These are phyloP conservation scores for Yamadazyma pseudoaaseri DNA, from an alignment of 1,139 yeast species.

Conservation along the genomic window DNA sequence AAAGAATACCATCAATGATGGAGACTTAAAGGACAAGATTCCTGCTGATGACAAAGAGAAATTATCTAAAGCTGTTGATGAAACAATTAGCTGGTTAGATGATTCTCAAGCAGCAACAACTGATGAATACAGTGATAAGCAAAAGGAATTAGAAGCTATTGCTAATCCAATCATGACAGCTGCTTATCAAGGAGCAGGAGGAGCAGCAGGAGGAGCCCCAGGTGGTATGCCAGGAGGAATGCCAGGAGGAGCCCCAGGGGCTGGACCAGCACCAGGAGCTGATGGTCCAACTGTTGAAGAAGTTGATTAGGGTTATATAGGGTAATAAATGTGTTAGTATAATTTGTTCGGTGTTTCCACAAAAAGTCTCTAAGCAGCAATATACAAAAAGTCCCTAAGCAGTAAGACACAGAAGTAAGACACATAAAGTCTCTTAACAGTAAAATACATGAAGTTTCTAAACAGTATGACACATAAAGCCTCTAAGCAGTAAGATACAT, in stretches of 20 bases:
- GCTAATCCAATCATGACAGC: slow-evolving; percentile 68
- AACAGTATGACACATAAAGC: too few species aligned
- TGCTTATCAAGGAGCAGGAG: slow-evolving; percentile 60
- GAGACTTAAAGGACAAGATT: slow-evolving; percentile 52
- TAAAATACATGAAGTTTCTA: too few species aligned
- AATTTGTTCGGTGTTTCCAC: too few species aligned
- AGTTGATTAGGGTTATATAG: slow-evolving; percentile 46
- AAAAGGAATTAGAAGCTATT: slow-evolving; percentile 62
- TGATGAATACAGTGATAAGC: slow-evolving; percentile 57
- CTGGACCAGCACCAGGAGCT: slow-evolving; percentile 31
- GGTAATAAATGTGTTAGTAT: slow-evolving; percentile 5
- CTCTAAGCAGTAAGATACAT: too few species aligned
- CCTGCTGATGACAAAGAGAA: slow-evolving; percentile 45
- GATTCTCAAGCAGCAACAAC: slow-evolving; percentile 50
- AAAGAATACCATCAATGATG: slow-evolving; percentile 56
- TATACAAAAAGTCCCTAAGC: too few species aligned
- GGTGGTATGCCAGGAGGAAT: slow-evolving; percentile 32
- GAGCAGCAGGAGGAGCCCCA: slow-evolving; percentile 26
- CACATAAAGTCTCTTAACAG: too few species aligned
- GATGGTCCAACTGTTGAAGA: slow-evolving; percentile 74
- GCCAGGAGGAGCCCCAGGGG: slow-evolving; percentile 46
- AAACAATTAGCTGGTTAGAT: slow-evolving; percentile 51
- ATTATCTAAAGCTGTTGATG: slow-evolving; percentile 41
- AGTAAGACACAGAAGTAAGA: too few species aligned
- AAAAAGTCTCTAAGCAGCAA: too few species aligned